These are phyloP conservation scores for Fusarium ramigenum DNA, from an alignment of 2,329 filamentous ascomycete species.

Conservation along the genomic window DNA sequence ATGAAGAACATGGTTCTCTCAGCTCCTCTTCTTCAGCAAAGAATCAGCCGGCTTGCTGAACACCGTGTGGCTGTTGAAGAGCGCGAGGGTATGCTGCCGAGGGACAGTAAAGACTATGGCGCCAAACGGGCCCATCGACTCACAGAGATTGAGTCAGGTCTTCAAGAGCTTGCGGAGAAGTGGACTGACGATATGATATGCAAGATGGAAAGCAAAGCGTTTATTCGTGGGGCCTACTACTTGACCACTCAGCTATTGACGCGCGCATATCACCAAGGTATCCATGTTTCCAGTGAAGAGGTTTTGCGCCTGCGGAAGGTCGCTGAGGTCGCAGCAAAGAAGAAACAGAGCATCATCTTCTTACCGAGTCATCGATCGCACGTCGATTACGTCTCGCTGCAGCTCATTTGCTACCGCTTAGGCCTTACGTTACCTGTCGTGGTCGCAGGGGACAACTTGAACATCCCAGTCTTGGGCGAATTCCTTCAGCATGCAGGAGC, in stretches of 20 bases:
- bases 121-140: slow-evolving; percentile 63
- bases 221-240: slow-evolving; percentile 94
- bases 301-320: slow-evolving; percentile 84
- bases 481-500: slow-evolving; percentile 97
- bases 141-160: slow-evolving; percentile 73
- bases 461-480: slow-evolving; percentile 87
- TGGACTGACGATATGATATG: slow-evolving; percentile 97
- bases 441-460: slow-evolving; percentile 94
- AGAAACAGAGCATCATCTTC: slow-evolving; percentile 96
- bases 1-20: slow-evolving; percentile 84
- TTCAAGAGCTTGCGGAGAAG: slow-evolving; percentile 84
- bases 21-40: slow-evolving; percentile 76
- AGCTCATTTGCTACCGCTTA: slow-evolving; percentile 93
- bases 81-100: slow-evolving; percentile 73
- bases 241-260: slow-evolving; percentile 87
- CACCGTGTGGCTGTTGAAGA: slow-evolving; percentile 80
- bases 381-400: slow-evolving; percentile 94
- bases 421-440: slow-evolving; percentile 90
- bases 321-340: slow-evolving; percentile 81
- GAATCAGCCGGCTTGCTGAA: slow-evolving; percentile 80
- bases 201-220: slow-evolving; percentile 95
- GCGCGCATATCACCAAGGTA: slow-evolving; percentile 94
- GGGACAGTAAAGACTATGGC: slow-evolving; percentile 62
- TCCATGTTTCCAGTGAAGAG: slow-evolving; percentile 95
- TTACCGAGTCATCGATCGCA: slow-evolving; percentile 94